phyloP scores from a whole-genome alignment of 202 grass and related monocot genomes.

The Musa balbisiana region DNA sequence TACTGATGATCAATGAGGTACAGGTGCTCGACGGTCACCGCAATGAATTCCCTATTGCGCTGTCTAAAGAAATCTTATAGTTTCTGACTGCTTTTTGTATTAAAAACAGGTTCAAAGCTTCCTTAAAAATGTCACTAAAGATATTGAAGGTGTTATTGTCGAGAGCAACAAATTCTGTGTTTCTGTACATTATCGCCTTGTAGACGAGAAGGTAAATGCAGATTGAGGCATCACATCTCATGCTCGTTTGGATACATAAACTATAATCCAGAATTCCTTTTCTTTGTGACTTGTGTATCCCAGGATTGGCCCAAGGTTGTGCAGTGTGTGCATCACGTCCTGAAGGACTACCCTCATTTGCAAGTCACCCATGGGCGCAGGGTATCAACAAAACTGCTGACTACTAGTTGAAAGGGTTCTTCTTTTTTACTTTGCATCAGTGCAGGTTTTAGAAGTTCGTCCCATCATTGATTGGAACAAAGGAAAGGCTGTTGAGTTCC shows the following conservation, averaged over 20 bases:
- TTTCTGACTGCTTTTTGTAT: constrained; percentile 1
- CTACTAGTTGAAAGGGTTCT: not conserved
- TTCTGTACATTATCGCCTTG: constrained; percentile 84
- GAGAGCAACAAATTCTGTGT: constrained; percentile 95
- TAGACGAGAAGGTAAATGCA: constrained; percentile 45
- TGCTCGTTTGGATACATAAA: no score
- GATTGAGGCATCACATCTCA: constrained; percentile 12
- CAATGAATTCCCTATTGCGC: no score
- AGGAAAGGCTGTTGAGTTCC: constrained; percentile 86
- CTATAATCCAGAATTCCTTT: constrained; percentile 7
- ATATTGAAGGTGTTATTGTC: constrained; percentile 61
- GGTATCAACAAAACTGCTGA: constrained; percentile 27
- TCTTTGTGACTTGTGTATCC: constrained; percentile 18
- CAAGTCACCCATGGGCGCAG: constrained; percentile 77
- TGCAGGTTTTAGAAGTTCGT: constrained; percentile 81
- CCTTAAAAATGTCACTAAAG: constrained; percentile 53
- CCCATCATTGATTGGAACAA: constrained; percentile 92
- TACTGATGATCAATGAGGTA: constrained; percentile 88
- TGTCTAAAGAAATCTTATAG: no score
- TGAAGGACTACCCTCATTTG: constrained; percentile 64
- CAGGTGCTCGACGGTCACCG: not conserved
- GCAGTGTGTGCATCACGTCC: constrained; percentile 49
- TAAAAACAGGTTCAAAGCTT: constrained; percentile 50
- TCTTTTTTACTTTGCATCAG: not conserved
- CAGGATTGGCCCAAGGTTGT: constrained; percentile 59